Percentiles rank a stretch among this genome's conserved stretches.
phyloP scores from a whole-genome alignment of 805 yeast genomes.

The Candida michaelii region DNA sequence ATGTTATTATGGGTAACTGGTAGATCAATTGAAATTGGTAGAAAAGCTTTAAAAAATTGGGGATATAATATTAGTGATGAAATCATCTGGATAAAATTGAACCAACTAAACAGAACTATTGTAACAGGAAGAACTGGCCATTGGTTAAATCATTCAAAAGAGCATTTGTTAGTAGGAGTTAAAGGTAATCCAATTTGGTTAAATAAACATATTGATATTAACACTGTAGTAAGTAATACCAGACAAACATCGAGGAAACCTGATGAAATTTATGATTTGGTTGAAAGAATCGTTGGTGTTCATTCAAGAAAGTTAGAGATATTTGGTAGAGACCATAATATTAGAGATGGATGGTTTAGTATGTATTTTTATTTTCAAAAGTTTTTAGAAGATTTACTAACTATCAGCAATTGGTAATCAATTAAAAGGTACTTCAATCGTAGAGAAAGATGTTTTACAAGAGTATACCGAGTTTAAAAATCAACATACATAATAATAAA shows the following conservation, averaged over 20 bases:
- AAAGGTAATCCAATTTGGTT: constrained; percentile 82
- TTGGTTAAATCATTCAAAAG: constrained; percentile 95
- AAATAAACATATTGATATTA: constrained; percentile 64
- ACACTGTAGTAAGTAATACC: constrained; percentile 76
- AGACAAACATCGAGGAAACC: constrained; percentile 91
- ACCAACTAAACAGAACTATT: constrained; percentile 82
- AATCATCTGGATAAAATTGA: constrained; percentile 86
- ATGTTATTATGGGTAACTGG: constrained; percentile 94
- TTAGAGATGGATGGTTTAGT: constrained; percentile 85
- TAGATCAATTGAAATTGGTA: constrained; percentile 84
- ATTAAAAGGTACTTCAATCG: constrained; percentile 55
- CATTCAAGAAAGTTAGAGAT: constrained; percentile 80
- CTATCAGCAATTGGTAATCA: constrained; percentile 70
- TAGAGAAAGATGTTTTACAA: constrained; percentile 55
- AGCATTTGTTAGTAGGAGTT: constrained; percentile 80
- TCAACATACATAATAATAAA: constrained; percentile 3
- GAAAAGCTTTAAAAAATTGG: constrained; percentile 74
- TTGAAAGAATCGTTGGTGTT: constrained; percentile 79
- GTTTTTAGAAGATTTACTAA: constrained; percentile 12
- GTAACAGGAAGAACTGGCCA: constrained; percentile 97
- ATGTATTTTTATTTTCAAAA: constrained; percentile 5
- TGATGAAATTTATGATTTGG: constrained; percentile 81
- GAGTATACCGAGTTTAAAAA: constrained; percentile 32
- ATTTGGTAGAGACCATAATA: constrained; percentile 84
- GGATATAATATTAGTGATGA: constrained; percentile 81